Evolutionary conservation across 1,284 basidiomycete species (phyloP).

Genomic region (Grifola frondosa): DNA sequence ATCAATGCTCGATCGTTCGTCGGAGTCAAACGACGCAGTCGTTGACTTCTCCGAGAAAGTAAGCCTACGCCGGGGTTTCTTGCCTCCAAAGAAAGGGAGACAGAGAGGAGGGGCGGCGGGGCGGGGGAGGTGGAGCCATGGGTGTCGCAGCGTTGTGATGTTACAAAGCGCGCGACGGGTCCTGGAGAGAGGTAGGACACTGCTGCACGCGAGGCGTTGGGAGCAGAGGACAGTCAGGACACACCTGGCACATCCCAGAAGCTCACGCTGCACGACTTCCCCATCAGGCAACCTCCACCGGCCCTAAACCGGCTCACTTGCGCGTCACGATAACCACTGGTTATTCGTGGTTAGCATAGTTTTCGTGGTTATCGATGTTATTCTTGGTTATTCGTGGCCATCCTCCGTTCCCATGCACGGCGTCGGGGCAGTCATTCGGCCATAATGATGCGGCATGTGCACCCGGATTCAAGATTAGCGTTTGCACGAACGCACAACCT

Average conservation of each 20-base stretch:
- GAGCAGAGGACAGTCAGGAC: conserved; percentile 4
- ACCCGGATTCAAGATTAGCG: conserved; percentile 10
- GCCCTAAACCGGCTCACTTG: conserved; percentile 10
- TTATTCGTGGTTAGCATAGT: no score
- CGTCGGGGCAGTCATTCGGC: no score
- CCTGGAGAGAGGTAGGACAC: conserved; percentile 11
- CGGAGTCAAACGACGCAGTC: conserved; percentile 27
- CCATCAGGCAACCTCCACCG: conserved; percentile 1
- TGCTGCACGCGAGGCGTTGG: conserved; percentile 21
- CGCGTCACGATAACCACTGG: no score
- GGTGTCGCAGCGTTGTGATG: conserved; percentile 27
- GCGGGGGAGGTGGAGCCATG: conserved; percentile 32
- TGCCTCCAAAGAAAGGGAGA: conserved; percentile 26
- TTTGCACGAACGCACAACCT: no score
- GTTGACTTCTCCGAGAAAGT: conserved; percentile 26
- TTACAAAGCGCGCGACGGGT: background rate
- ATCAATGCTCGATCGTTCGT: conserved; percentile 27
- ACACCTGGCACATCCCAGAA: background rate
- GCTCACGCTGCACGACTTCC: conserved; percentile 3
- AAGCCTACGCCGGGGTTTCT: conserved; percentile 29
- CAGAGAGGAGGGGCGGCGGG: conserved; percentile 32
- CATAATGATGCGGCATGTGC: no score
- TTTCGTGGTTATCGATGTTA: no score
- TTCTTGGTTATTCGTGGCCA: no score
- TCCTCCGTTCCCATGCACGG: no score